A percentile compares a stretch with the other conserved stretches of the same genome.
These are phyloP conservation scores for Hymenoscyphus repandus DNA, from an alignment of 2,329 filamentous ascomycete genomes.

Conservation along the genomic window DNA sequence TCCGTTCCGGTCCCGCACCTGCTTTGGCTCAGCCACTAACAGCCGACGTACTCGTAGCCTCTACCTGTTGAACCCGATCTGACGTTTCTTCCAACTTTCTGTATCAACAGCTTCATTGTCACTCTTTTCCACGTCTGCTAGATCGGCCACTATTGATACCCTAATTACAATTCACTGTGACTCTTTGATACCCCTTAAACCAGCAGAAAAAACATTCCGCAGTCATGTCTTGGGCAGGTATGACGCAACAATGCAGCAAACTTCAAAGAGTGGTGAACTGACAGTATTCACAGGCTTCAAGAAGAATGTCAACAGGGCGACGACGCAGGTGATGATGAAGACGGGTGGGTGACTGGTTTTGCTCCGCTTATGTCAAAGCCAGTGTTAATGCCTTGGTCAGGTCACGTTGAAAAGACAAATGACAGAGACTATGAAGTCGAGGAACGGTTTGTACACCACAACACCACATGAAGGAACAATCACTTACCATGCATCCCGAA, in stretches of 20 bases:
- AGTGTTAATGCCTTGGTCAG: conserved; percentile 30
- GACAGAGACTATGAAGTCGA: conserved; percentile 99
- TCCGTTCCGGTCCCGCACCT: neutral
- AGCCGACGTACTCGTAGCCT: too few species aligned
- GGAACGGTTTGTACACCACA: conserved; percentile 56
- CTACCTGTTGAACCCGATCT: too few species aligned
- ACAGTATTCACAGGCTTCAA: conserved; percentile 62
- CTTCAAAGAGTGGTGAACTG: conserved; percentile 16
- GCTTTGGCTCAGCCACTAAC: conserved; percentile 7
- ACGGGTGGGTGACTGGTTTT: conserved; percentile 54
- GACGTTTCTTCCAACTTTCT: neutral
- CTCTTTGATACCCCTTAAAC: neutral
- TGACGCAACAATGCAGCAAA: conserved; percentile 6
- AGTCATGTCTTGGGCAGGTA: conserved; percentile 46
- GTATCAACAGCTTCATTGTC: conserved; percentile 2
- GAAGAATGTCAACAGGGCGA: conserved; percentile 97
- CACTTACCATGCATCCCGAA: conserved; percentile 14
- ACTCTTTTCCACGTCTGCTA: neutral
- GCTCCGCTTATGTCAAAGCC: neutral
- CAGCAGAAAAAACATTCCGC: conserved; percentile 7
- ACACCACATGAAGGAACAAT: neutral
- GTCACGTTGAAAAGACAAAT: conserved; percentile 97
- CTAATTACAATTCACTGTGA: neutral
- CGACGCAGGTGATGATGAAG: conserved; percentile 99
- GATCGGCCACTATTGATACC: too few species aligned